Base-by-base conservation (phyloP, 2,329 filamentous ascomycete genomes). In the Diplocarpon mali region DNA sequence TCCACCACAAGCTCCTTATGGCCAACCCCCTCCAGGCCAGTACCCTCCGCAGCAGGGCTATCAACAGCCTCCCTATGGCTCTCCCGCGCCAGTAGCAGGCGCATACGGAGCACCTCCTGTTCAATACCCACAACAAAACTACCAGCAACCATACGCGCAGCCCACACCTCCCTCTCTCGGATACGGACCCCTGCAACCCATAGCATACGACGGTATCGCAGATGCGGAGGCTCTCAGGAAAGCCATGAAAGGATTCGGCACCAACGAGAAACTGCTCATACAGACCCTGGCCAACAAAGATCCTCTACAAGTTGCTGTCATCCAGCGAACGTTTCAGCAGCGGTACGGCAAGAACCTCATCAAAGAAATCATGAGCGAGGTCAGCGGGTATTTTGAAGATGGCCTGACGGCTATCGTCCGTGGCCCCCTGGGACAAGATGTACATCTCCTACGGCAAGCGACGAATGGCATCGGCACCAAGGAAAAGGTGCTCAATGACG, bases 241-340 rank as follows among this genome's bases (percentile, higher is more conserved):
- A 54, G 86, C 90, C 2, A 95, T 95, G 87, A 95, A 94, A 64
- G 88, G 88, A 0, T 85, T 95, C 50, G 90, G 89, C 29, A 95
- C 89, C 0, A 79, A 96, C 57, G 89, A 95, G 63, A 82, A 79
- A 57, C 64, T 74, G 0, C 68, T 96, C 13, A 89, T 94, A 51
- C 68, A 70, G 2, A 68, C 81, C 2, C 68, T 96, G 8, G 68
- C 82, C 2, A 75, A 72, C 53, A 81, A 88, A 51, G 85, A 93
- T 52, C 83, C 89, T 1, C 68, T 88, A 4, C 85, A 94, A 61
- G 73, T 92, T 50, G 75, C 80, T 38, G 69, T 76, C 8, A 70
- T 93, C 41, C 76, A 80, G 45, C 62, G 71, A 7, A 73, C 82
- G 2, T 96, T 83, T 67, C 67, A 78, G 39, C 67, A 77, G 46